Conservation (phyloP, 306 rosid species). For the Lathyrus oleraceus region DNA sequence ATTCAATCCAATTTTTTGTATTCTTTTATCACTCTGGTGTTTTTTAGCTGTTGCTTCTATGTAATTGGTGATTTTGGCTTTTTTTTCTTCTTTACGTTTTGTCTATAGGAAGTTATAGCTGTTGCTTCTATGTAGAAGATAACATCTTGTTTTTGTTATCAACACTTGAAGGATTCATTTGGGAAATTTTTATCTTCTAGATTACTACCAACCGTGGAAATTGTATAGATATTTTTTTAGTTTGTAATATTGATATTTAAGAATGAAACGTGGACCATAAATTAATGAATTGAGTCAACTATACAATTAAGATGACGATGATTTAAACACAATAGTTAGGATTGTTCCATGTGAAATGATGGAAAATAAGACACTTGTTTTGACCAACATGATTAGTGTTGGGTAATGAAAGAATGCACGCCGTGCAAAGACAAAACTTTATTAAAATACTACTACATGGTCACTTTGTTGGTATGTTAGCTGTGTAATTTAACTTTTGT, state of each 20-base stretch:
- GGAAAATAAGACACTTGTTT: slow-evolving; percentile 23
- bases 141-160: slow-evolving; percentile 16
- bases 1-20: slow-evolving; percentile 43
- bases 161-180: slow-evolving; percentile 4
- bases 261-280: slow-evolving; percentile 15
- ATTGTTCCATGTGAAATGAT: slow-evolving; percentile 29
- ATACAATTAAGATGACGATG: slow-evolving; percentile 10
- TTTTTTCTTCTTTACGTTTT: neutral
- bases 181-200: slow-evolving; percentile 22
- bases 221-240: neutral
- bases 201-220: neutral
- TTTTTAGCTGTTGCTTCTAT: slow-evolving; percentile 37
- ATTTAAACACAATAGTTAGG: slow-evolving; percentile 10
- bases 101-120: slow-evolving; percentile 36
- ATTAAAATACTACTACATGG: neutral
- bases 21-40: slow-evolving; percentile 39
- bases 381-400: slow-evolving; percentile 36
- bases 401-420: slow-evolving; percentile 24
- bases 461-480: neutral
- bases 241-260: neutral
- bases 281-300: neutral
- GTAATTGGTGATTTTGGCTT: slow-evolving; percentile 30
- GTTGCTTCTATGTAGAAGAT: neutral
- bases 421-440: slow-evolving; percentile 12
- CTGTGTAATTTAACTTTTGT: slow-evolving; percentile 1